Conservation (phyloP, 345 rosid genomes). For the Syzygium jambos region DNA sequence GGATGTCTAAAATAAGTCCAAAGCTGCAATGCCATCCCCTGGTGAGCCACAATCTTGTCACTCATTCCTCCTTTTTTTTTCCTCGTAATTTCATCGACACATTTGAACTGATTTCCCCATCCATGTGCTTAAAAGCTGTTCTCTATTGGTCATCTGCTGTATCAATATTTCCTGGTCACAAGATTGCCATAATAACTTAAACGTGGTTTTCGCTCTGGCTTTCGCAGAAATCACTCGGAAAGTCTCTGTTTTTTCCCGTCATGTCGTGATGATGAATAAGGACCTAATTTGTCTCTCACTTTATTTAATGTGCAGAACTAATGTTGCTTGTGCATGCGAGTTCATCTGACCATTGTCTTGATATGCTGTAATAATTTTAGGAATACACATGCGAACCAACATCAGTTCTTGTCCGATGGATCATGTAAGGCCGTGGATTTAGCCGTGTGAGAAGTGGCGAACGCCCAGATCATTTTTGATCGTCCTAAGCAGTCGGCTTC, state of each 20-base stretch:
- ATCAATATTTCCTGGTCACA: background rate
- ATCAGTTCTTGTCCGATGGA: background rate
- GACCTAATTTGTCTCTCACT: background rate
- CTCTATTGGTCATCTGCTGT: background rate
- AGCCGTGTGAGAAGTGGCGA: background rate
- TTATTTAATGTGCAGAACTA: background rate
- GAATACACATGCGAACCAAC: background rate
- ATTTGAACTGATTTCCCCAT: background rate
- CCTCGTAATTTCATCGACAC: background rate
- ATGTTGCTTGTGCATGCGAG: background rate
- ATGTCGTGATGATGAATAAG: background rate
- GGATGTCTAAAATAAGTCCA: conserved; percentile 47
- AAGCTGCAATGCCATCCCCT: conserved; percentile 44
- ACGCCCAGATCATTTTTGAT: background rate
- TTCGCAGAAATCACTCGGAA: background rate
- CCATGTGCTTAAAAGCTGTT: background rate
- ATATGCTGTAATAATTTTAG: background rate
- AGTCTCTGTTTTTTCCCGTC: background rate
- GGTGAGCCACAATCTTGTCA: conserved; percentile 28
- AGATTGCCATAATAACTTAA: background rate
- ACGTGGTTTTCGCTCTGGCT: background rate
- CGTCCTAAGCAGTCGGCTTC: background rate
- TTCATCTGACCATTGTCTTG: background rate
- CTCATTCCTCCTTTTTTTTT: background rate
- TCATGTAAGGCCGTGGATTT: background rate